Evolutionary conservation across 257 asterid genomes (phyloP).

Genomic region (Primulina huaijiensis): DNA sequence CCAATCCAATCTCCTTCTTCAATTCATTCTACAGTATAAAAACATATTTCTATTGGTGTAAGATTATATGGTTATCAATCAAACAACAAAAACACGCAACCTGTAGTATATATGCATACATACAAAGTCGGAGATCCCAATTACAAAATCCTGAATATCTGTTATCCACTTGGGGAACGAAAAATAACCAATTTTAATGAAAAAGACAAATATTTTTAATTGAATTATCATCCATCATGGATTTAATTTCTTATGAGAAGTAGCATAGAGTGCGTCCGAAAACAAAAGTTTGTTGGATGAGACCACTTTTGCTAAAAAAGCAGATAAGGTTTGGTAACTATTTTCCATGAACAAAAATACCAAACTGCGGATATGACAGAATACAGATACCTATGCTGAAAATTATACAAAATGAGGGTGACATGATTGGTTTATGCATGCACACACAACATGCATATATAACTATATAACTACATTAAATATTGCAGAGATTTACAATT

Average conservation of each 20-base stretch:
- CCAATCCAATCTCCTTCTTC: constrained; percentile 85
- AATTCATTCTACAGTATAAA: constrained; percentile 51
- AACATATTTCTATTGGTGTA: background rate
- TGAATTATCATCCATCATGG: background rate
- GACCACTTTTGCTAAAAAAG: background rate
- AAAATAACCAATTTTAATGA: background rate
- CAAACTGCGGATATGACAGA: background rate
- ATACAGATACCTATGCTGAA: background rate
- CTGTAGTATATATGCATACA: too few relatives aligned
- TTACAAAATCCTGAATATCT: background rate
- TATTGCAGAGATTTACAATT: too few relatives aligned
- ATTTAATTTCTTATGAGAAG: background rate
- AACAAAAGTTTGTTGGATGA: background rate
- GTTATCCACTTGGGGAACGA: background rate
- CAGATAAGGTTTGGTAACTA: background rate
- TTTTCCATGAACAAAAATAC: background rate
- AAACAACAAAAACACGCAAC: background rate
- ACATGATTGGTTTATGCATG: too few relatives aligned
- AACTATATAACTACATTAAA: too few relatives aligned
- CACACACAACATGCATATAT: too few relatives aligned
- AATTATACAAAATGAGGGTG: too few relatives aligned
- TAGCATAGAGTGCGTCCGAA: too few relatives aligned
- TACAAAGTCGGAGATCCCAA: background rate
- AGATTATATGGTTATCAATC: background rate
- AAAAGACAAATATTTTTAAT: too few relatives aligned